Conservation (phyloP, 495 filamentous ascomycete species). For the Evernia prunastri region DNA sequence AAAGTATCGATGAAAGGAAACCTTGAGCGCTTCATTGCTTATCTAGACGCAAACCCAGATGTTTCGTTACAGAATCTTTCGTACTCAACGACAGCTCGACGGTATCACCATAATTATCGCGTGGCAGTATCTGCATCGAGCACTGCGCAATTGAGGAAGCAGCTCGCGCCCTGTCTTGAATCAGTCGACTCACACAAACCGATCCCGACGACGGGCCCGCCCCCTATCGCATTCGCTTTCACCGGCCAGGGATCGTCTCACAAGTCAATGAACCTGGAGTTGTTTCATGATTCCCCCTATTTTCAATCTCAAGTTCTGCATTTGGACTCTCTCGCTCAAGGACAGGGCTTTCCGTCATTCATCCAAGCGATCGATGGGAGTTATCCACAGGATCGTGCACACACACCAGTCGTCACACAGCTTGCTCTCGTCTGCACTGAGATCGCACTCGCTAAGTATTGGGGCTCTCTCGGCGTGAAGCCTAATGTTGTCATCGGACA, state of each 20-base stretch:
- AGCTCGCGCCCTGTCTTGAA: no score
- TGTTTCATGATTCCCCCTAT: constrained; percentile 25
- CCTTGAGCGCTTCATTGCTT: constrained; percentile 29
- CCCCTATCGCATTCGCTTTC: constrained; percentile 56
- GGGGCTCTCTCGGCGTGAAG: constrained; percentile 61
- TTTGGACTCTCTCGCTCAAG: constrained; percentile 52
- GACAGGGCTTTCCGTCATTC: constrained; percentile 63
- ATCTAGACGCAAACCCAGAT: constrained; percentile 48
- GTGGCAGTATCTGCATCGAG: not conserved
- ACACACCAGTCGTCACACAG: constrained; percentile 38
- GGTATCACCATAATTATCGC: constrained; percentile 59
- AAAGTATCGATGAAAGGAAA: constrained; percentile 32
- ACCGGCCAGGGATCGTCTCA: constrained; percentile 67
- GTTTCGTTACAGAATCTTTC: constrained; percentile 47
- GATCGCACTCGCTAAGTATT: constrained; percentile 64
- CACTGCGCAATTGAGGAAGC: constrained; percentile 25
- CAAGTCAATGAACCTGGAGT: constrained; percentile 25
- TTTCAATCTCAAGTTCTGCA: constrained; percentile 42
- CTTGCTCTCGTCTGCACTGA: constrained; percentile 52
- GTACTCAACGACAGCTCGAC: constrained; percentile 66
- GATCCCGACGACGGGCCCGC: constrained; percentile 22
- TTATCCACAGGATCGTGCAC: no score
- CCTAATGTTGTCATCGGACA: constrained; percentile 66
- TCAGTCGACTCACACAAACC: not conserved
- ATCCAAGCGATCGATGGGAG: no score